A percentile compares a stretch with the other conserved stretches of the same genome.
These are phyloP conservation scores for Sporisorium graminicola DNA, from an alignment of 1,284 basidiomycete species.

Conservation along the genomic window DNA sequence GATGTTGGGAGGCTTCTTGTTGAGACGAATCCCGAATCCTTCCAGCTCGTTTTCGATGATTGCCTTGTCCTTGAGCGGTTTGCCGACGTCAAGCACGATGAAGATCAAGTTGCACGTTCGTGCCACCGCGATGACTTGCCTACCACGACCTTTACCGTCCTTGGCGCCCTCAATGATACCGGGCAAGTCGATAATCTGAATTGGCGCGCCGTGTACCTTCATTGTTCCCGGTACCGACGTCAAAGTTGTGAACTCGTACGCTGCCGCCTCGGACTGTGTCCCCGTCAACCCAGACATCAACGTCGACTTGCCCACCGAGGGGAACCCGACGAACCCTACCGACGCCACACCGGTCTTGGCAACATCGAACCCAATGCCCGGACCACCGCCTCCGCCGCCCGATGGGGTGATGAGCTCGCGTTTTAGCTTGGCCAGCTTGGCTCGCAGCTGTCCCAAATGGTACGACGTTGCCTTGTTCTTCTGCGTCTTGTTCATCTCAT, in stretches of 20 bases:
- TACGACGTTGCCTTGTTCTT: slow-evolving; percentile 88
- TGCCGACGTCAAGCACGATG: slow-evolving; percentile 96
- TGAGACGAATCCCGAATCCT: slow-evolving; percentile 95
- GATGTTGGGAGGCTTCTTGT: slow-evolving; percentile 93
- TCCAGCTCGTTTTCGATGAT: slow-evolving; percentile 92
- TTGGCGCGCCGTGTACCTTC: slow-evolving; percentile 87
- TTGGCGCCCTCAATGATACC: slow-evolving; percentile 99
- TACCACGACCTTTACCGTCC: slow-evolving; percentile 96
- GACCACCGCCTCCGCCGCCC: slow-evolving; percentile 82
- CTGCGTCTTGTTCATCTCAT: slow-evolving; percentile 76
- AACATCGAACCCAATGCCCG: slow-evolving; percentile 83
- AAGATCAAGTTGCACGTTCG: slow-evolving; percentile 99
- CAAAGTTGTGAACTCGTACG: slow-evolving; percentile 89
- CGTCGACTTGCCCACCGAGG: slow-evolving; percentile 80
- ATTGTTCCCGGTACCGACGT: slow-evolving; percentile 92
- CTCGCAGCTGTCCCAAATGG: slow-evolving; percentile 95
- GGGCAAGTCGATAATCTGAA: slow-evolving; percentile 77
- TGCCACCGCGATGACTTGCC: slow-evolving; percentile 93
- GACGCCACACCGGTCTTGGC: slow-evolving; percentile 94
- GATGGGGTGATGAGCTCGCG: slow-evolving; percentile 90
- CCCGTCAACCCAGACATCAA: slow-evolving; percentile 96
- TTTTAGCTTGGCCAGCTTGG: slow-evolving; percentile 96
- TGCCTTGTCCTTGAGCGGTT: slow-evolving; percentile 91
- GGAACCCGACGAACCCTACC: slow-evolving; percentile 77
- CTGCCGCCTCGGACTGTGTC: slow-evolving; percentile 96